These are phyloP conservation scores for Leccinum uliginosum DNA, from an alignment of 768 basidiomycete genomes.

Conservation along the genomic window DNA sequence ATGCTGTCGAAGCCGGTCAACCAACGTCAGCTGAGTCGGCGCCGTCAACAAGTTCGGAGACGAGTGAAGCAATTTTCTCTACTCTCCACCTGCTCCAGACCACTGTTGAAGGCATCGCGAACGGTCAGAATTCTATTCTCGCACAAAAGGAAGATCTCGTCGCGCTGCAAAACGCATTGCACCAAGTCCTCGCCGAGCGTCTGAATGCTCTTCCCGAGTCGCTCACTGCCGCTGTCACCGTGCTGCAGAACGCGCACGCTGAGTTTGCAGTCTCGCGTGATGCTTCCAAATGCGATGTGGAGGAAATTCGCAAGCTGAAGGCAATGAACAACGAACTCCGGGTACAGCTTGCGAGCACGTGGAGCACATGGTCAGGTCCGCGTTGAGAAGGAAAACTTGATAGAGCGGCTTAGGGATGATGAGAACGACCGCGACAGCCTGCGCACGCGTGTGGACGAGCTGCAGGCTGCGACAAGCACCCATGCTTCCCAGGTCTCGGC, in stretches of 20 bases:
- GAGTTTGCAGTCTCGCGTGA: conserved; percentile 59
- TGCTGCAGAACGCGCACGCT: conserved; percentile 56
- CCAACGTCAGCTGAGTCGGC: conserved; percentile 16
- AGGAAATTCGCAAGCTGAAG: conserved; percentile 59
- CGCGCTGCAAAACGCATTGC: conserved; percentile 47
- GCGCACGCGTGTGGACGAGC: conserved; percentile 50
- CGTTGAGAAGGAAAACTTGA: conserved; percentile 74
- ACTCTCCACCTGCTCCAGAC: conserved; percentile 44
- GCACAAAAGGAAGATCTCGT: conserved; percentile 47
- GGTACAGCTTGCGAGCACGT: conserved; percentile 65
- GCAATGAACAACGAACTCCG: conserved; percentile 61
- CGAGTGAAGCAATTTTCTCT: conserved; percentile 27
- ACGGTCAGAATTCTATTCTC: conserved; percentile 47
- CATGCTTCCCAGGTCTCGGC: conserved; percentile 45
- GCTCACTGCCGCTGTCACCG: conserved; percentile 48
- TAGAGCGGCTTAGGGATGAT: conserved; percentile 52
- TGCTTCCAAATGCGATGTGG: conserved; percentile 56
- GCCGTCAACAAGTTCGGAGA: conserved; percentile 13
- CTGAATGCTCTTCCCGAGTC: conserved; percentile 57
- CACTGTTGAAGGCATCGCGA: conserved; percentile 43
- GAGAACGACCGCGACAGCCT: conserved; percentile 67
- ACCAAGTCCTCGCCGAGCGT: conserved; percentile 50
- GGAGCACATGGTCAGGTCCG: conserved; percentile 73
- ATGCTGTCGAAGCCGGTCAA: conserved; percentile 36
- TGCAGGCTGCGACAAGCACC: conserved; percentile 40